Evolutionary conservation across 768 basidiomycete species (phyloP).

Genomic region (Russula olivacea): DNA sequence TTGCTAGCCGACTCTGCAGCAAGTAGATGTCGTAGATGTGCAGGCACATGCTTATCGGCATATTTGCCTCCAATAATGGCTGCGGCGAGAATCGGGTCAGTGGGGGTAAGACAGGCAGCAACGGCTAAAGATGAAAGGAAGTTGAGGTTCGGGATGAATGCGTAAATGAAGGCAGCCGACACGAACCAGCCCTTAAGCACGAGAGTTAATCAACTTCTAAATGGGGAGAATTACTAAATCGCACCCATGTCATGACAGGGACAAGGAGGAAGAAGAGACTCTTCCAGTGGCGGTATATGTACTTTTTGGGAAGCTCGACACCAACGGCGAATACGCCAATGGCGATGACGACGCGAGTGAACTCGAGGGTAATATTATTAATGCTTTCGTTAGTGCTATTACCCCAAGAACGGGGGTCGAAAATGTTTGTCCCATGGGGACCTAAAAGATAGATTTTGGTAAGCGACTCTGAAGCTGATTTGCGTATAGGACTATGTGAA

Average conservation of each 20-base stretch:
- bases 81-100: constrained; percentile 89
- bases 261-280: constrained; percentile 79
- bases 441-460: constrained; percentile 39
- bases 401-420: constrained; percentile 78
- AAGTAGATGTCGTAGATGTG: constrained; percentile 63
- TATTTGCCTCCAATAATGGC: constrained; percentile 94
- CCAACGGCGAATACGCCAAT: constrained; percentile 98
- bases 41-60: constrained; percentile 94
- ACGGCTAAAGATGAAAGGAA: constrained; percentile 88
- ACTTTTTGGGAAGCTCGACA: constrained; percentile 94
- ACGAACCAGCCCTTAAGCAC: constrained; percentile 82
- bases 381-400: constrained; percentile 38
- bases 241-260: constrained; percentile 79
- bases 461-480: background rate
- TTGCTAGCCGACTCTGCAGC: constrained; percentile 86
- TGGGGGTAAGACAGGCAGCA: constrained; percentile 90
- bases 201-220: background rate
- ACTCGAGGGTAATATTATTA: constrained; percentile 84
- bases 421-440: constrained; percentile 75
- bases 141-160: constrained; percentile 79
- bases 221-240: constrained; percentile 29
- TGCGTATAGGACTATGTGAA: background rate
- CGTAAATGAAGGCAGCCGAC: constrained; percentile 86
- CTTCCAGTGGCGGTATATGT: constrained; percentile 90
- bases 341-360: constrained; percentile 87